Evolutionary conservation across 2,329 filamentous ascomycete genomes (phyloP).

Genomic region (Beauveria sp.): DNA sequence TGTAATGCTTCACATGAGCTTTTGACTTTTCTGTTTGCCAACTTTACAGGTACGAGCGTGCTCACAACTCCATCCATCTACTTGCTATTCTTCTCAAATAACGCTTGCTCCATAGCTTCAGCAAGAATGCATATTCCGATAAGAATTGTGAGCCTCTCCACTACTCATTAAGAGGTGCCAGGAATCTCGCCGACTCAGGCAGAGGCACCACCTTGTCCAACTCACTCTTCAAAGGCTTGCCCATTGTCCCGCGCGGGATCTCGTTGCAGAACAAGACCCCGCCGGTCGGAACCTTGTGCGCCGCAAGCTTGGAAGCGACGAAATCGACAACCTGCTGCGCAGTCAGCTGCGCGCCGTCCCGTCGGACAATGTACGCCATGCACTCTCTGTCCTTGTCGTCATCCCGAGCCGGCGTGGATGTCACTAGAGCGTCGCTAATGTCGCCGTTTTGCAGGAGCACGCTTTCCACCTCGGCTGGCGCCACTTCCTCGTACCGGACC

Average conservation of each 20-base stretch:
- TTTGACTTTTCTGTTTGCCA: too few relatives aligned
- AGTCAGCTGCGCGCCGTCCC: not conserved
- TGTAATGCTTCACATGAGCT: too few relatives aligned
- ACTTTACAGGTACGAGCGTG: too few relatives aligned
- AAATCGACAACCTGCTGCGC: slow-evolving; percentile 2
- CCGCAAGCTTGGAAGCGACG: not conserved
- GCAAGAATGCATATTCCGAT: too few relatives aligned
- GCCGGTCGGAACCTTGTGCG: slow-evolving; percentile 3
- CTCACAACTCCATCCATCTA: too few relatives aligned
- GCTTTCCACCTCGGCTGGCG: slow-evolving; percentile 1
- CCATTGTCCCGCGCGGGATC: slow-evolving; percentile 3
- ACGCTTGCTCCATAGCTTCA: too few relatives aligned
- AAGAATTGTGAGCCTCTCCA: not conserved
- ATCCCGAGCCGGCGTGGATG: not conserved
- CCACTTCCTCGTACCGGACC: slow-evolving; percentile 1
- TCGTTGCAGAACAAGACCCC: slow-evolving; percentile 1
- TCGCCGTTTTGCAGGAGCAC: not conserved
- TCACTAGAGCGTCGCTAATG: not conserved
- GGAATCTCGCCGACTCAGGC: not conserved
- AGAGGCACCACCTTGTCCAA: not conserved
- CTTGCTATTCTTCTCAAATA: too few relatives aligned
- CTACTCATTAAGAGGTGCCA: not conserved
- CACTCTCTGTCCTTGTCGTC: not conserved
- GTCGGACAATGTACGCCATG: not conserved
- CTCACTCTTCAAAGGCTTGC: not conserved